Conservation (phyloP, 805 yeast genomes). For the Saccharomycopsis sp. region DNA sequence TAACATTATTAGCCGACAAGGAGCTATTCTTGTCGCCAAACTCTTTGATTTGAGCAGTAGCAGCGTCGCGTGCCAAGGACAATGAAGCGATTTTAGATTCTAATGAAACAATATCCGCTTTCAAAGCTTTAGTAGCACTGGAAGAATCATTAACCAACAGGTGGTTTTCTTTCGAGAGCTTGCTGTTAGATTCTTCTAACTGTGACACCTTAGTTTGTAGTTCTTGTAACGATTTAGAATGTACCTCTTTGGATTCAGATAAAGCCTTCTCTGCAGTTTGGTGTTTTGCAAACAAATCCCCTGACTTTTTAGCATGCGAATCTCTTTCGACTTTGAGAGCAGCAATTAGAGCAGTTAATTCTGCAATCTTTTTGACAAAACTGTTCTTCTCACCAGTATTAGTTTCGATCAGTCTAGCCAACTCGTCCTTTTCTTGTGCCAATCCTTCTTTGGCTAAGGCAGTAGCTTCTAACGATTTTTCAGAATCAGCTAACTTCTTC, state of each 20-base stretch:
- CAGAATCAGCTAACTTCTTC: neutral
- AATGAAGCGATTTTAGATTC: constrained; percentile 4
- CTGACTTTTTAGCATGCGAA: neutral
- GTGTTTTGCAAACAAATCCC: neutral
- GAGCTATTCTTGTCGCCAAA: neutral
- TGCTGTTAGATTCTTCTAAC: neutral
- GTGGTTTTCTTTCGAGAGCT: neutral
- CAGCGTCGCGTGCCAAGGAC: neutral
- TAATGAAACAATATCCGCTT: neutral
- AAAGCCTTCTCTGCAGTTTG: neutral
- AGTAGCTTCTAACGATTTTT: neutral
- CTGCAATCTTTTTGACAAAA: neutral
- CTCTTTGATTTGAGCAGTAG: constrained; percentile 2
- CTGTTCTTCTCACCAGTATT: neutral
- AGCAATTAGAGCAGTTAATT: constrained; percentile 4
- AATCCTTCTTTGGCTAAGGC: neutral
- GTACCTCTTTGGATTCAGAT: neutral
- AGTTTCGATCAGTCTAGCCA: neutral
- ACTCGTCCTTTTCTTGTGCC: neutral
- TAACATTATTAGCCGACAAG: neutral
- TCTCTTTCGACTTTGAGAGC: neutral
- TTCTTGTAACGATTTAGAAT: neutral
- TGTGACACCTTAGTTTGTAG: neutral
- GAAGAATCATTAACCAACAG: neutral
- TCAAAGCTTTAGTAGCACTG: neutral